Conservation (phyloP, 2,329 filamentous ascomycete genomes). For the Cytospora paraplurivora region DNA sequence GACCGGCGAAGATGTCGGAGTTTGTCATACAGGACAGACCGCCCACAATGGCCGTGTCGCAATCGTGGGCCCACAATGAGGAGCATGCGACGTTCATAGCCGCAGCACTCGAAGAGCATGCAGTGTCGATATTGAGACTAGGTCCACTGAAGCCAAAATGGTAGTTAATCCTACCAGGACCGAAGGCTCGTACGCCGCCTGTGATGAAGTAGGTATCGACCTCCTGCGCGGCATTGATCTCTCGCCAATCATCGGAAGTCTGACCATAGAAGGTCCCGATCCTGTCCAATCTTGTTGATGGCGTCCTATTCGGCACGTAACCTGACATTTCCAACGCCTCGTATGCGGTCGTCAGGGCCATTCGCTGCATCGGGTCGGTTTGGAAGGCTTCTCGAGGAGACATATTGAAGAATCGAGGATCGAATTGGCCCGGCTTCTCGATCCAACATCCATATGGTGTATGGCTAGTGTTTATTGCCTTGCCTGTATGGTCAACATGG, state of each 20-base stretch:
- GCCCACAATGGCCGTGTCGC: constrained; percentile 78
- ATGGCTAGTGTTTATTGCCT: constrained; percentile 74
- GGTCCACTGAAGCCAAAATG: constrained; percentile 77
- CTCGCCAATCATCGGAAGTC: constrained; percentile 76
- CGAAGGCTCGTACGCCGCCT: constrained; percentile 46
- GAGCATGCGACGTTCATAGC: constrained; percentile 74
- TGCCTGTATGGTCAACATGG: constrained; percentile 71
- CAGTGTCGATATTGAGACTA: constrained; percentile 74
- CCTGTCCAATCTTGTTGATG: constrained; percentile 63
- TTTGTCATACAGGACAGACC: constrained; percentile 79
- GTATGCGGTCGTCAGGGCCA: constrained; percentile 75
- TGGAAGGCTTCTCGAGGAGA: constrained; percentile 78
- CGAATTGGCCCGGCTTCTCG: constrained; percentile 75
- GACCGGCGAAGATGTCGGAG: constrained; percentile 75
- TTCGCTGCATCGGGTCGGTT: constrained; percentile 79
- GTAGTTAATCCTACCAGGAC: constrained; percentile 68
- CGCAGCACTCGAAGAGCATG: constrained; percentile 73
- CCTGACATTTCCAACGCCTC: constrained; percentile 82
- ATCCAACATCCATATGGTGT: constrained; percentile 76
- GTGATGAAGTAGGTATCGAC: constrained; percentile 61
- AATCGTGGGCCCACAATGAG: constrained; percentile 73
- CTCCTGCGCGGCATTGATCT: constrained; percentile 72
- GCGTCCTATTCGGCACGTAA: constrained; percentile 72
- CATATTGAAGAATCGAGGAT: constrained; percentile 87
- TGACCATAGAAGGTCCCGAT: constrained; percentile 77